These are phyloP conservation scores for Cytospora leucostoma DNA, from an alignment of 2,329 filamentous ascomycete species.

Conservation along the genomic window DNA sequence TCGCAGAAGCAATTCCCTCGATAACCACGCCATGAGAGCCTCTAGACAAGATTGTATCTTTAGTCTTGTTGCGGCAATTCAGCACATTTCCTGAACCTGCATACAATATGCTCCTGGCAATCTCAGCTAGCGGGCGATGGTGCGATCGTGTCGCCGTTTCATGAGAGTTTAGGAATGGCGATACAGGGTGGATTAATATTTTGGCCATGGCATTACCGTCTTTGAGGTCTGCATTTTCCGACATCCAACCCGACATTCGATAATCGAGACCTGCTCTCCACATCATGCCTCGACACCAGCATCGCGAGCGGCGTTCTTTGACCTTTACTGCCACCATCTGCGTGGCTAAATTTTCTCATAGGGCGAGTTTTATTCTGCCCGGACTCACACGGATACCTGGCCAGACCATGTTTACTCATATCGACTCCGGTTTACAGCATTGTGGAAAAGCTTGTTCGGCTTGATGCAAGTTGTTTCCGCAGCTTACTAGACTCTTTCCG, in stretches of 20 bases:
- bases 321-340: not conserved
- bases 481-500: not conserved
- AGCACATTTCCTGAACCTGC: constrained; percentile 16
- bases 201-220: constrained; percentile 7
- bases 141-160: constrained; percentile 24
- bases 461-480: not conserved
- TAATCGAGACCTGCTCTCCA: constrained; percentile 11
- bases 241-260: constrained; percentile 17
- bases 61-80: constrained; percentile 12
- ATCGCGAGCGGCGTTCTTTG: constrained; percentile 20
- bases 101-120: constrained; percentile 1
- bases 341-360: constrained; percentile 4
- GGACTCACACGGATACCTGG: not conserved
- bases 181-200: constrained; percentile 20
- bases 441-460: constrained; percentile 3
- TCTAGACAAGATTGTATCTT: constrained; percentile 9
- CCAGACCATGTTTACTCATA: not conserved
- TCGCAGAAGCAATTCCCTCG: constrained; percentile 18
- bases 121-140: constrained; percentile 24
- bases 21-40: constrained; percentile 16
- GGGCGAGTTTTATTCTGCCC: not conserved
- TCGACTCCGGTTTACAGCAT: constrained; percentile 10
- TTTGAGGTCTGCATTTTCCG: constrained; percentile 1
- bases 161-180: constrained; percentile 13
- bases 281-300: constrained; percentile 11